phyloP scores from a whole-genome alignment of 768 basidiomycete species.

The Pleurotus cornucopiae region DNA sequence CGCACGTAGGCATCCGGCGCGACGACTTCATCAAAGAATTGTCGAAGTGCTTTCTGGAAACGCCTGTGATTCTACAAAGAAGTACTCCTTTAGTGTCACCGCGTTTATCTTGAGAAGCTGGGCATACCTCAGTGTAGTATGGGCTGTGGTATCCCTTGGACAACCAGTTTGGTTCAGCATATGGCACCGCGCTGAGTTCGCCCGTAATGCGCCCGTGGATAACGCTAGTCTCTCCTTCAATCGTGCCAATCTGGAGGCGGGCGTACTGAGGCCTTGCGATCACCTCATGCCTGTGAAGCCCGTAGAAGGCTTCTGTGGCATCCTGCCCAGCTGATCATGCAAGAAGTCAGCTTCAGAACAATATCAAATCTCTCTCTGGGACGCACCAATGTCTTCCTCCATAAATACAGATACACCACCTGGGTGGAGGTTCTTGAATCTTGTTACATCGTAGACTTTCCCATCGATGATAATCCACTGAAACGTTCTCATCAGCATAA shows the following conservation, averaged over 20 bases:
- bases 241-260: slow-evolving; percentile 58
- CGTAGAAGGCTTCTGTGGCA: slow-evolving; percentile 75
- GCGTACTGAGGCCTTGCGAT: slow-evolving; percentile 62
- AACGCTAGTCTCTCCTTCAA: slow-evolving; percentile 53
- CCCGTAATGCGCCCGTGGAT: slow-evolving; percentile 46
- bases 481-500: not conserved
- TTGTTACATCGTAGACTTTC: slow-evolving; percentile 78
- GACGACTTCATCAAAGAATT: slow-evolving; percentile 64
- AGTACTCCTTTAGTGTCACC: not conserved
- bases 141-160: slow-evolving; percentile 61
- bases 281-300: slow-evolving; percentile 70
- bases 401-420: slow-evolving; percentile 74
- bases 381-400: slow-evolving; percentile 67
- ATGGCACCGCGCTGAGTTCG: slow-evolving; percentile 64
- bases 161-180: slow-evolving; percentile 79
- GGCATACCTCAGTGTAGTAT: slow-evolving; percentile 63
- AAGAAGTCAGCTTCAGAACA: not conserved
- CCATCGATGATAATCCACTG: slow-evolving; percentile 84
- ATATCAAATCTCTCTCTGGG: not conserved
- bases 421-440: slow-evolving; percentile 78
- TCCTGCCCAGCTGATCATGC: slow-evolving; percentile 59
- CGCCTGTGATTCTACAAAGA: slow-evolving; percentile 44
- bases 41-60: slow-evolving; percentile 54
- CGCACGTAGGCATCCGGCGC: slow-evolving; percentile 40
- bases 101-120: no score